A percentile compares a stretch with the other conserved stretches of the same genome.
These are phyloP conservation scores for Lodderomyces beijingensis DNA, from an alignment of 1,139 yeast genomes.

Conservation along the genomic window DNA sequence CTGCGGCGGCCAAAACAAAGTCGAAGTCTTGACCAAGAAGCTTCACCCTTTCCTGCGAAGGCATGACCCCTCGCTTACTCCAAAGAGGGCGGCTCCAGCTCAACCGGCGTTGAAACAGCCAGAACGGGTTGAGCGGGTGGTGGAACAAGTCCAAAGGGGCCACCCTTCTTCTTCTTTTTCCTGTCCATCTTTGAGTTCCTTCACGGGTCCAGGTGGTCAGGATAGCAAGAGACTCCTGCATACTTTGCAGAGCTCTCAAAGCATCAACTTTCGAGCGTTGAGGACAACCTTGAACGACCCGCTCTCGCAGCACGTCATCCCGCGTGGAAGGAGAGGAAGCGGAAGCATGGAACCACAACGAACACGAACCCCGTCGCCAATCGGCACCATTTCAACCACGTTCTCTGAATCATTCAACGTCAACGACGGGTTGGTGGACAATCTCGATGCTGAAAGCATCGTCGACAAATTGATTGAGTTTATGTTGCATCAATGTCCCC, in stretches of 20 bases:
- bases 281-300: conserved; percentile 6
- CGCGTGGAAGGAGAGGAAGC: conserved; percentile 1
- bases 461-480: conserved; percentile 26
- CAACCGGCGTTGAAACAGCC: too few relatives aligned
- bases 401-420: conserved; percentile 13
- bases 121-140: too few relatives aligned
- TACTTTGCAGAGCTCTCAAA: too few relatives aligned
- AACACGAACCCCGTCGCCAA: conserved; percentile 18
- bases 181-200: too few relatives aligned
- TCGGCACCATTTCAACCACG: conserved; percentile 17
- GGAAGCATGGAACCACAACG: conserved; percentile 2
- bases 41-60: not conserved
- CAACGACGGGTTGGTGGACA: conserved; percentile 1
- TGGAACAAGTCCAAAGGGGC: too few relatives aligned
- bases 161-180: too few relatives aligned
- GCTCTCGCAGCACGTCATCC: not conserved
- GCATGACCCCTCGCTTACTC: conserved; percentile 3
- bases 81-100: conserved; percentile 9
- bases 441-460: conserved; percentile 11
- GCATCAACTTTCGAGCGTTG: conserved; percentile 7
- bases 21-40: conserved; percentile 1
- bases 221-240: too few relatives aligned
- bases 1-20: conserved; percentile 5
- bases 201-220: too few relatives aligned
- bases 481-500: conserved; percentile 22